These are phyloP conservation scores for Lachancea thermotolerans DNA, from an alignment of 805 yeast genomes.

Conservation along the genomic window DNA sequence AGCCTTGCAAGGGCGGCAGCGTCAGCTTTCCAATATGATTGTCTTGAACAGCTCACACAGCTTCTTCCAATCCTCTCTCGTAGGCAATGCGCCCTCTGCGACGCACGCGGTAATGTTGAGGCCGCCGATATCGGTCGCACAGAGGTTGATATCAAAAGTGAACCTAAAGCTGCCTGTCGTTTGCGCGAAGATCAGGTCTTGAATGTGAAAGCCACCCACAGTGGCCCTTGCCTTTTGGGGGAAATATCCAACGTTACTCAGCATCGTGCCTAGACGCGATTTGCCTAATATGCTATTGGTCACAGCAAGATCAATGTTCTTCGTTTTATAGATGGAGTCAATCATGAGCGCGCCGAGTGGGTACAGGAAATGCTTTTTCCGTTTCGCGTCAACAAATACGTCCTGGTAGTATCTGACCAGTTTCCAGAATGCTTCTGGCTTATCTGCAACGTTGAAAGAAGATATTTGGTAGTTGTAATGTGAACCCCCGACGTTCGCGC, in stretches of 20 bases:
- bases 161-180: conserved; percentile 19
- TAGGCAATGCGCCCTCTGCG: conserved; percentile 13
- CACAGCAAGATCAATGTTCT: conserved; percentile 19
- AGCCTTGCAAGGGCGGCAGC: too few species aligned
- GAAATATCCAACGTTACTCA: conserved; percentile 24
- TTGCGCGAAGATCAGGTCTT: conserved; percentile 20
- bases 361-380: conserved; percentile 13
- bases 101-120: conserved; percentile 17
- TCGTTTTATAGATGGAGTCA: conserved; percentile 11
- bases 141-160: conserved; percentile 15
- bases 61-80: conserved; percentile 8
- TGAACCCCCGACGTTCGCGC: conserved; percentile 24
- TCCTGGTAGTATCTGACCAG: conserved; percentile 18
- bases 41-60: conserved; percentile 11
- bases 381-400: conserved; percentile 9
- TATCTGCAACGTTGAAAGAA: conserved; percentile 12
- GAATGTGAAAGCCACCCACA: conserved; percentile 5
- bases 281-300: conserved; percentile 12
- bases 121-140: conserved; percentile 19
- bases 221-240: conserved; percentile 2
- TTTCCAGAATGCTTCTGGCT: conserved; percentile 14
- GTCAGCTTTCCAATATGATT: background rate
- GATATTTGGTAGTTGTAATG: conserved; percentile 21
- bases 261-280: conserved; percentile 20
- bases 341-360: conserved; percentile 22